Base-by-base conservation (phyloP, 2,329 filamentous ascomycete genomes). In the Scolecobasidium constrictum region DNA sequence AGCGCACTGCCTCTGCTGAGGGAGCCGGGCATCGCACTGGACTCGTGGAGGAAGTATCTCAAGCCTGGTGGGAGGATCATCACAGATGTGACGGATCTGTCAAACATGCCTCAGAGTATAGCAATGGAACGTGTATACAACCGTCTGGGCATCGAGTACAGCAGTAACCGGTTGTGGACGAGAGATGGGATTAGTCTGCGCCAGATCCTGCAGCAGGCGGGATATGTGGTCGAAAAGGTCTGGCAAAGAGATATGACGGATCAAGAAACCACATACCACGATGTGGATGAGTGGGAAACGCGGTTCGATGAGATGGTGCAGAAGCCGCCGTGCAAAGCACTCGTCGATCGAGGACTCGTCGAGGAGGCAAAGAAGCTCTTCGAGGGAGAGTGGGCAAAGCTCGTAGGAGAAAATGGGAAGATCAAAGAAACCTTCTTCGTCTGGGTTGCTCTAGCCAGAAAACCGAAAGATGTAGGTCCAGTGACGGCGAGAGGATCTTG, bases 1-100 rank as follows among this genome's bases (percentile, higher is more conserved):
- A 64, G 60, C 23, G 63, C 62, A 19, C 47, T 67, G 9, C 63
- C 66, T 13, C 50, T 67, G 9, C 59, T 67, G 5, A 53, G 57
- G 3, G 54, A 66, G 34, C 61, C 63, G 3, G 51, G 51, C 23
- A 52, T 47, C 17, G 61, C 61, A 3, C 50, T 67, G 9, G 53
- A 55, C 47, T 52, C 57, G 20, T 68, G 64, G 64, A 44, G 50
- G 12, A 47, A 42, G 7, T 66, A 56, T 40, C 46, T 68, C 36
- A 66, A 62, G 49, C 60, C 61, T 21, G 61, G 61, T 13, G 64
- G 64, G 1, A 44, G 56, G 9, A 44, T 68, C 5, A 56, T 63
- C 18, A 40, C 60, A 6, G 64, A 67, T 47, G 57, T 57, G 5
- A 60, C 60, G 5, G 60, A 66, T 41, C 60, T 62, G 2, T 45